These are phyloP conservation scores for Penicillium cinerascens DNA, from an alignment of 495 filamentous ascomycete species.

Conservation along the genomic window DNA sequence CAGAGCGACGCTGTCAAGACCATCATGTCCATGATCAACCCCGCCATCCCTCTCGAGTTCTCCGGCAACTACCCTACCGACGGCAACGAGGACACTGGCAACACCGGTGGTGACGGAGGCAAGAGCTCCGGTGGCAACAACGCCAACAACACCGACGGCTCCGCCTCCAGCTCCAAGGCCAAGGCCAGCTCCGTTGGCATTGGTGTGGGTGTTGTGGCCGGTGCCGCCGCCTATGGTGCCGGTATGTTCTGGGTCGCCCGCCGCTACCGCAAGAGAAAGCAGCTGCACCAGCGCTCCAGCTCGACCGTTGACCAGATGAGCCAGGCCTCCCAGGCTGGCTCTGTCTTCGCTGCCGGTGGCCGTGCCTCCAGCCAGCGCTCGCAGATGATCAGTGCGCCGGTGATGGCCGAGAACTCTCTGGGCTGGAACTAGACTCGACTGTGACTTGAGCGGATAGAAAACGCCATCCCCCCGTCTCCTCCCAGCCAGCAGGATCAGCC, in stretches of 20 bases:
- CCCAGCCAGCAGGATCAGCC: background rate
- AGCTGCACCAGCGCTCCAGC: slow-evolving; percentile 72
- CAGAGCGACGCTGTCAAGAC: slow-evolving; percentile 50
- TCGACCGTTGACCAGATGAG: slow-evolving; percentile 51
- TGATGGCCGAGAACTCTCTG: slow-evolving; percentile 95
- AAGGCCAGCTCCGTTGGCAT: slow-evolving; percentile 80
- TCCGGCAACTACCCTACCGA: slow-evolving; percentile 44
- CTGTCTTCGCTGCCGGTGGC: slow-evolving; percentile 39
- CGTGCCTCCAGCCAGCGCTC: slow-evolving; percentile 58
- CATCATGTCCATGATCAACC: slow-evolving; percentile 78
- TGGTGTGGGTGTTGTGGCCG: slow-evolving; percentile 69
- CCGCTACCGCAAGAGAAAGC: slow-evolving; percentile 84
- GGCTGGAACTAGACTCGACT: slow-evolving; percentile 80
- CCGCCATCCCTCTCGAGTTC: slow-evolving; percentile 73
- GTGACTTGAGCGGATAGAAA: slow-evolving; percentile 10
- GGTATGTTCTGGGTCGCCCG: slow-evolving; percentile 97
- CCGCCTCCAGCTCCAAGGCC: slow-evolving; percentile 48
- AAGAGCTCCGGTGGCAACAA: slow-evolving; percentile 32
- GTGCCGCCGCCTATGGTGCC: slow-evolving; percentile 90
- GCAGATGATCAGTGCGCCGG: slow-evolving; percentile 75
- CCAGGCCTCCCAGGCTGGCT: slow-evolving; percentile 34
- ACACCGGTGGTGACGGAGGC: slow-evolving; percentile 7
- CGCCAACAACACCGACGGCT: slow-evolving; percentile 38
- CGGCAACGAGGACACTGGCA: slow-evolving; percentile 17
- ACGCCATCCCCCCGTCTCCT: background rate